Base-by-base conservation (phyloP, 176 grass and related monocot genomes). In the Cymbopogon citratus region DNA sequence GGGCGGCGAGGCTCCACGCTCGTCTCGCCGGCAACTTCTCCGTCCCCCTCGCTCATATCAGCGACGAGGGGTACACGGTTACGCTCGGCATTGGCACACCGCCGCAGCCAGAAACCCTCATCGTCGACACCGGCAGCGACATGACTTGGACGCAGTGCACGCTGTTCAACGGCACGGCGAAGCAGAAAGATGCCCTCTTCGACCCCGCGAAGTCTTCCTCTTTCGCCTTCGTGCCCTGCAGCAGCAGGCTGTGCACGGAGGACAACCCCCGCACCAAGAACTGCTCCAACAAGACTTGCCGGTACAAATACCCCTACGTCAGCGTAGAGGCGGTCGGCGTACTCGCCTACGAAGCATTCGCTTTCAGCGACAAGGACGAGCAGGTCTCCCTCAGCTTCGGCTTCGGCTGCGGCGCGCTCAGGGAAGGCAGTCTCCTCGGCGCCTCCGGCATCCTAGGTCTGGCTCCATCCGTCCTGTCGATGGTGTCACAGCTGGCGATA, bases 201-300 rank as follows among this genome's bases (percentile, higher is more conserved):
- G 69, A 89, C 12, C 84, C 92, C 0, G 35, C 52, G 43, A 56
- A 59, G 23, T 94, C 92, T 0, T 87, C 77, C 18, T 77, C 84
- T 19, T 91, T 85, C 46, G 15, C 73, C 15, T 38, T 27, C 15
- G 52, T 91, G 8, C 74, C 89, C 3, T 94, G 87, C 78, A 23
- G 23, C 75, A 19, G 27, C 71, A 41, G 41, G 69, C 66, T 87
- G 43, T 94, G 92, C 63, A 78, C 77, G 61, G 87, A 48, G 5
- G 69, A 61, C 3, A 13, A 76, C 3, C 49, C 87, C 70, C 4
- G 1, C 12, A 13, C 0, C 7, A 75, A 33, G 41, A 54, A 16
- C 8, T 90, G 89, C 80, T 35, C 59, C 62, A 66, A 34, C 33
- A 59, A 40, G 1, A 83, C 73, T 5, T 94, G 89, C 65, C 3